Base-by-base conservation (phyloP, 371 early-diverging fungal species). In the Blakeslea trispora region DNA sequence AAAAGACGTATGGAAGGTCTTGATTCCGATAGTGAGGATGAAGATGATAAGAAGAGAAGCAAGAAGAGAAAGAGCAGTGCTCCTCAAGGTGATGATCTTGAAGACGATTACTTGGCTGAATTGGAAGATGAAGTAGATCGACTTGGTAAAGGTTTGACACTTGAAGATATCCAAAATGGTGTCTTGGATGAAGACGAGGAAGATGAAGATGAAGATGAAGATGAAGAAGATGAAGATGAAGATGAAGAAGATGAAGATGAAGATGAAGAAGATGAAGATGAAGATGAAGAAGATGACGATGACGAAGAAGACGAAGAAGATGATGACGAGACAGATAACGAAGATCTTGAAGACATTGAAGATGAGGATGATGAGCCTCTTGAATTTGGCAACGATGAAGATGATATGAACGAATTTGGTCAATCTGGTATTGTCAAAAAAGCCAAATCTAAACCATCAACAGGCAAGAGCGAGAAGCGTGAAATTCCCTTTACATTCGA, bases 1-100 rank as follows among this genome's bases (percentile, higher is more conserved):
- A 77, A 86, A 71, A 81, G 90, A 45, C 91, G 97, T 56, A 94
- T 96, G 96, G 80, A 89, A 56, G 95, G 94, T 8, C 66, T 89
- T 48, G 75, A 83, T 18, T 84, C 86, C 3, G 90, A 83, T 17
- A 79, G 82, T 23, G 88, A 89, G 50, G 72, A 76, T n/a, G 87
- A 86, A n/a, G 79, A 66, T 7, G 74, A 72, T 42, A 75, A 70
- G 17, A 74, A 64, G 52, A 62, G 55, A 32, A 51, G 62, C 19
- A 75, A 78, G 64, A 74, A 75, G 52, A 69, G 69, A 58, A 74
- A 69, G 53, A 57, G 60, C 28, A 28, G 7, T 43, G 71, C 53
- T 10, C 84, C 93, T 11, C 87, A 88, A 49, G 95, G 82, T 0
- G 97, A 95, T 64, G 95, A 95, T 63, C 70, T 94, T 41, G 92